These are phyloP conservation scores for Talaromyces sp. DNA, from an alignment of 2,329 filamentous ascomycete species.

Conservation along the genomic window DNA sequence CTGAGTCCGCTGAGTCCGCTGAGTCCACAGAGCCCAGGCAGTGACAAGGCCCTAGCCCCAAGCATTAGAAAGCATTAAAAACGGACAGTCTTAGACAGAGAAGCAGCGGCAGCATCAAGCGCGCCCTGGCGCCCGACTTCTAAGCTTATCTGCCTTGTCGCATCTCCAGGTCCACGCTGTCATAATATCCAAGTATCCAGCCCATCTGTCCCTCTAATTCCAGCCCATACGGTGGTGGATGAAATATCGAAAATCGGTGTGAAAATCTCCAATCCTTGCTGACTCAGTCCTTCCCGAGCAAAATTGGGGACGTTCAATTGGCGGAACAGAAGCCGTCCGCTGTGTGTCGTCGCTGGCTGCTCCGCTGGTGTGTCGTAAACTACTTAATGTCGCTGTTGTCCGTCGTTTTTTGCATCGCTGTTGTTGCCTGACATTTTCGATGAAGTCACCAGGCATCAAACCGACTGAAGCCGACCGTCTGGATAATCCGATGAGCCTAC, in stretches of 20 bases:
- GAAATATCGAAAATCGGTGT: not conserved
- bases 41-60: not conserved
- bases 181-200: not conserved
- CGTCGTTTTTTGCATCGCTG: not conserved
- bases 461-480: not conserved
- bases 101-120: not conserved
- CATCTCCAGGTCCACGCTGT: not conserved
- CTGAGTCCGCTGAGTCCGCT: no score
- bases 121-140: not conserved
- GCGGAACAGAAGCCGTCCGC: not conserved
- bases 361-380: not conserved
- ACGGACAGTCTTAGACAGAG: not conserved
- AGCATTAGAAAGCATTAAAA: not conserved
- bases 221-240: not conserved
- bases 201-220: no score
- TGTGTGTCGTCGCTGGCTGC: not conserved
- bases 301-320: not conserved
- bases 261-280: not conserved
- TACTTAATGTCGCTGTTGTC: not conserved
- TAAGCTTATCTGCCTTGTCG: not conserved
- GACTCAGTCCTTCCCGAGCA: not conserved
- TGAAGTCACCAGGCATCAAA: not conserved
- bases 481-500: not conserved
- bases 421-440: not conserved
- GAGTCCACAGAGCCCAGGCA: no score